Base-by-base conservation (phyloP, 169 alveolate species). In the Perkinsus chesapeaki region DNA sequence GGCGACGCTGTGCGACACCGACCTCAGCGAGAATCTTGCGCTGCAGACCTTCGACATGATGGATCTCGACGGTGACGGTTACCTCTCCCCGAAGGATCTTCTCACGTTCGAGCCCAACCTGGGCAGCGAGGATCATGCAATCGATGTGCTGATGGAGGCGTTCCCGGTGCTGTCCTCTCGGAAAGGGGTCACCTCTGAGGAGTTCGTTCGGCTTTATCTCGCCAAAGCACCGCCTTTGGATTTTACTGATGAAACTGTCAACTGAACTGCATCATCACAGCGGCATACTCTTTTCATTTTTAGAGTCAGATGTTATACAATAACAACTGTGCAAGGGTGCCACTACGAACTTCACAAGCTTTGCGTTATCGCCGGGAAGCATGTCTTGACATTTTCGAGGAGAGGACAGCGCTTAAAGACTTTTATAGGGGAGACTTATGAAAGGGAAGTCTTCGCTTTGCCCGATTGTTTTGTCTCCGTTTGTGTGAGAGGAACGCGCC, bases 1-100 rank as follows among this genome's bases (percentile, higher is more conserved):
- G 19, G 97, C 97, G 27, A 90, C 95, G 39, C 60, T 95, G 48
- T 60, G 82, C 27, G 82, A 60, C 31, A 60, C 82, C 37, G 82
- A 60, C 31, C 82, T 60, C 23, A 60, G 82, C 27, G 82, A 60
- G 23, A 23, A 60, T 16, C 82, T 60, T 0, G 82, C 82, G 3
- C 31, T 60, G 31, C 82, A 60, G 31, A 60, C 82, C 82, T 60
- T 60, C 31, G 82, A 60, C 31, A 60, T 60, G 82, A 60, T 60
- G 82, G 82, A 60, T 34, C 12, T 60, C 1, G 82, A 60, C 27
- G 82, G 82, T 60, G 82, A 60, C 27, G 82, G 82, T 12, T 60
- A 5, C 27, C 12, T 60, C 12, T 60, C 82, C 82, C 82, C 82
- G 3, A 60, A 60, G 23, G 82, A 60, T 34, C 31, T 60, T 27